Evolutionary conservation across 106 monocot species (phyloP).

Genomic region (Ottelia alismoides): DNA sequence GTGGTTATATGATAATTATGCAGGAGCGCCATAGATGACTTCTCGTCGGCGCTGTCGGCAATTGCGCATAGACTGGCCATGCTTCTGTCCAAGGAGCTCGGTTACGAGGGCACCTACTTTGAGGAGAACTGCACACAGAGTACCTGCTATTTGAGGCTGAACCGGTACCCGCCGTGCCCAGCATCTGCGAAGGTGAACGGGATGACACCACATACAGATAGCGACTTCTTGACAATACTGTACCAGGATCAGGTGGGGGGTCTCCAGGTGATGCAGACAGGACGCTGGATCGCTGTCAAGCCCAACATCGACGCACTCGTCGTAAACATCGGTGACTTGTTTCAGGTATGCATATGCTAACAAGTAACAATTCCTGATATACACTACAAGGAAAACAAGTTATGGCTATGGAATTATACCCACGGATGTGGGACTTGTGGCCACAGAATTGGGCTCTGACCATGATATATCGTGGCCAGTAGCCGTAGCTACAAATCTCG

Average conservation of each 20-base stretch:
- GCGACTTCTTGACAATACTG: constrained; percentile 44
- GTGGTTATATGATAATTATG: too few relatives aligned
- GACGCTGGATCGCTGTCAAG: constrained; percentile 35
- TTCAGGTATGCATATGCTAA: too few relatives aligned
- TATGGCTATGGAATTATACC: too few relatives aligned
- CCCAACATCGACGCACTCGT: constrained; percentile 30
- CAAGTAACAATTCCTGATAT: too few relatives aligned
- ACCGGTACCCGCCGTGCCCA: constrained; percentile 40
- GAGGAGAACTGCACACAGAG: constrained; percentile 14
- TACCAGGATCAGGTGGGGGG: constrained; percentile 43
- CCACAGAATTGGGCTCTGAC: too few relatives aligned
- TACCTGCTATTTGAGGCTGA: constrained; percentile 38
- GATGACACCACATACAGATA: constrained; percentile 44
- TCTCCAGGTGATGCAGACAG: constrained; percentile 34
- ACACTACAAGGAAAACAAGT: too few relatives aligned
- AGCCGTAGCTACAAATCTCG: too few relatives aligned
- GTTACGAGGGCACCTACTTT: constrained; percentile 6
- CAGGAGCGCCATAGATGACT: constrained; percentile 25
- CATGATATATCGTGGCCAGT: too few relatives aligned
- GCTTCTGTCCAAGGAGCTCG: constrained; percentile 13
- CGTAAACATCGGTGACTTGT: constrained; percentile 56
- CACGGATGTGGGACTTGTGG: too few relatives aligned
- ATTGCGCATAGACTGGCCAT: constrained; percentile 22
- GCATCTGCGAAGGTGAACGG: constrained; percentile 10
- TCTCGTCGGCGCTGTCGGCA: constrained; percentile 12